Evolutionary conservation across 768 basidiomycete genomes (phyloP).

Genomic region (Macrocybe gigantea): DNA sequence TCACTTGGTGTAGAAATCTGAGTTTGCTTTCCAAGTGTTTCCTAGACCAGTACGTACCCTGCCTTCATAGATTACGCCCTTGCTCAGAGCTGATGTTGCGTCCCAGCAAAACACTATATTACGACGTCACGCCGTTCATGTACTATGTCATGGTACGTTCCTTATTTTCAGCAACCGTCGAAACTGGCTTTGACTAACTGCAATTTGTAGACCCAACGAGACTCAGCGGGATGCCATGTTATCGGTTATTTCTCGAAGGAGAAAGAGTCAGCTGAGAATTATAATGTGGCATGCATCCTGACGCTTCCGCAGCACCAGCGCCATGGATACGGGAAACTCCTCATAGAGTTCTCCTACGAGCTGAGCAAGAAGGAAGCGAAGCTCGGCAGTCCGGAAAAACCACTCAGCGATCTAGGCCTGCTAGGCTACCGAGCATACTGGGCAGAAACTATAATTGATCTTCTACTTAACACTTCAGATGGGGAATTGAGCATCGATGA

Average conservation of each 20-base stretch:
- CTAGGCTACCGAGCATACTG: conserved; percentile 94
- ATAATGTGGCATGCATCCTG: conserved; percentile 98
- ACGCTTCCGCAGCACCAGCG: conserved; percentile 99
- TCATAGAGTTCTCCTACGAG: conserved; percentile 98
- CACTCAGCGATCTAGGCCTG: conserved; percentile 89
- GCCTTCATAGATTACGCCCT: conserved; percentile 4
- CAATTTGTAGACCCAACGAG: conserved; percentile 60
- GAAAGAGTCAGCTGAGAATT: conserved; percentile 96
- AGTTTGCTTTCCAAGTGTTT: conserved; percentile 97
- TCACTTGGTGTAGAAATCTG: conserved; percentile 95
- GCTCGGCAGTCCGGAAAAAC: conserved; percentile 96
- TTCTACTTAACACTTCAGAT: conserved; percentile 69
- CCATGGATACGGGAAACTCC: conserved; percentile 88
- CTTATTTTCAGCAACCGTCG: not conserved
- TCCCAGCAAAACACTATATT: conserved; percentile 92
- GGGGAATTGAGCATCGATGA: conserved; percentile 91
- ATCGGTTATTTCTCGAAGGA: conserved; percentile 99
- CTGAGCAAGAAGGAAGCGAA: conserved; percentile 95
- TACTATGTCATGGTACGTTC: conserved; percentile 93
- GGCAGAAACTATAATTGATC: conserved; percentile 93
- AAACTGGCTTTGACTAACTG: conserved; percentile 3
- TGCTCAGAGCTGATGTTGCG: conserved; percentile 13
- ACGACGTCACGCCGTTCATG: conserved; percentile 99
- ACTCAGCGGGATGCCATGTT: conserved; percentile 87
- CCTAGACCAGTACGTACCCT: conserved; percentile 81